phyloP scores from a whole-genome alignment of 805 yeast genomes.

The Schizosaccharomyces lindneri region DNA sequence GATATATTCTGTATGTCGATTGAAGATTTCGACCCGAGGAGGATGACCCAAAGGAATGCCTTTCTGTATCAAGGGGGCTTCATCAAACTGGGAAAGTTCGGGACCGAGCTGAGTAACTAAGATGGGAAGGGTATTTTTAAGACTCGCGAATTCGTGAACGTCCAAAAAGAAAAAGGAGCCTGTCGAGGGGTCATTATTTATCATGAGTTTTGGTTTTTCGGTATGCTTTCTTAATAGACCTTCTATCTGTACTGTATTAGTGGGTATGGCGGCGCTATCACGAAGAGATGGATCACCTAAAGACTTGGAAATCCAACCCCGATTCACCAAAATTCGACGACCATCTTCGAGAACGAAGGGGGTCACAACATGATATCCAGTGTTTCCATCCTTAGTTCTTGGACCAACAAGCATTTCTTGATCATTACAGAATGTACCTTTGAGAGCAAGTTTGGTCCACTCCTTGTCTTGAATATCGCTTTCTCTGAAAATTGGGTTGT shows the following conservation, averaged over 20 bases:
- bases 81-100: conserved; percentile 7
- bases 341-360: conserved; percentile 67
- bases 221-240: conserved; percentile 42
- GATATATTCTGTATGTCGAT: conserved; percentile 76
- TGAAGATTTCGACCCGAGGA: conserved; percentile 60
- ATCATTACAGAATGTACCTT: conserved; percentile 58
- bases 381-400: conserved; percentile 39
- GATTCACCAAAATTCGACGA: conserved; percentile 51
- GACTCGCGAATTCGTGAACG: conserved; percentile 51
- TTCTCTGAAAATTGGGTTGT: conserved; percentile 18
- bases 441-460: conserved; percentile 50
- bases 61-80: conserved; percentile 35
- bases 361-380: conserved; percentile 59
- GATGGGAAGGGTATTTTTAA: conserved; percentile 42
- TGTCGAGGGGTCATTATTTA: conserved; percentile 39
- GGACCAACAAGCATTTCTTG: conserved; percentile 89
- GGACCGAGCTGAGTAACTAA: conserved; percentile 31
- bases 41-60: conserved; percentile 79
- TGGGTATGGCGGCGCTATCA: conserved; percentile 29
- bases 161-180: conserved; percentile 60
- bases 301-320: conserved; percentile 77
- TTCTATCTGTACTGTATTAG: conserved; percentile 42
- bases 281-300: conserved; percentile 33
- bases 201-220: conserved; percentile 28
- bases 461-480: conserved; percentile 50